These are phyloP conservation scores for Pisolithus albus DNA, from an alignment of 768 basidiomycete species.

Conservation along the genomic window DNA sequence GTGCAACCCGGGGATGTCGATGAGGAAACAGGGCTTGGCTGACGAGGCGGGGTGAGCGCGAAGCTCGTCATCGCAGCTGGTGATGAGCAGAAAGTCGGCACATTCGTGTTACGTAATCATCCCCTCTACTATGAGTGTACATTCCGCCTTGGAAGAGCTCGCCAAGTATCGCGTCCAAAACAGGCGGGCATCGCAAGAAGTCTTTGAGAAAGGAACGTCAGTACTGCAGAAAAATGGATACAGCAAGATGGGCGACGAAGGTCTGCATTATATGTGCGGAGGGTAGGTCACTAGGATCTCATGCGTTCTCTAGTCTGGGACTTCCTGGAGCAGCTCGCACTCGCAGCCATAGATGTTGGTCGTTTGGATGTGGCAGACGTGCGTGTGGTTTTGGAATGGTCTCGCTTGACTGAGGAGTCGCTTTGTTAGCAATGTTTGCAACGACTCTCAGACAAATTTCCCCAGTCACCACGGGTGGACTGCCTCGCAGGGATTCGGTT, in stretches of 20 bases:
- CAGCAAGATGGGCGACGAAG: slow-evolving; percentile 48
- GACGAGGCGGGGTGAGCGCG: slow-evolving; percentile 9
- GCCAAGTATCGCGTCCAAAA: slow-evolving; percentile 49
- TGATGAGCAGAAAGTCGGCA: neutral
- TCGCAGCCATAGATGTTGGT: slow-evolving; percentile 74
- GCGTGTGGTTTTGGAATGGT: slow-evolving; percentile 18
- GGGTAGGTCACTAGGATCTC: neutral
- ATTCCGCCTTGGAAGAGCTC: slow-evolving; percentile 42
- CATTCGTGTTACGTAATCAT: neutral
- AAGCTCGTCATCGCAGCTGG: slow-evolving; percentile 14
- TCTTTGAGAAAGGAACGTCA: slow-evolving; percentile 45
- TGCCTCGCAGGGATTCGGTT: slow-evolving; percentile 72
- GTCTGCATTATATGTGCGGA: slow-evolving; percentile 25
- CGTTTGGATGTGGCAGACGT: slow-evolving; percentile 71
- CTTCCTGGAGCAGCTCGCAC: slow-evolving; percentile 71
- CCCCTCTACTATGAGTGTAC: neutral
- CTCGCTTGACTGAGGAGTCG: slow-evolving; percentile 5
- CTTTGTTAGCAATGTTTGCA: slow-evolving; percentile 35
- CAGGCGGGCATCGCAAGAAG: slow-evolving; percentile 48
- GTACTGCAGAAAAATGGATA: slow-evolving; percentile 43
- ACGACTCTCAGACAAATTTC: slow-evolving; percentile 60
- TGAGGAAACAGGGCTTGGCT: neutral
- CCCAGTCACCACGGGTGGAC: slow-evolving; percentile 72
- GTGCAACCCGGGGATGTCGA: neutral
- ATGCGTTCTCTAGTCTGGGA: slow-evolving; percentile 52